Percentiles rank a stretch among this genome's conserved stretches.
phyloP scores from a whole-genome alignment of 2,329 filamentous ascomycete genomes.

The Pseudocercospora crystallina region DNA sequence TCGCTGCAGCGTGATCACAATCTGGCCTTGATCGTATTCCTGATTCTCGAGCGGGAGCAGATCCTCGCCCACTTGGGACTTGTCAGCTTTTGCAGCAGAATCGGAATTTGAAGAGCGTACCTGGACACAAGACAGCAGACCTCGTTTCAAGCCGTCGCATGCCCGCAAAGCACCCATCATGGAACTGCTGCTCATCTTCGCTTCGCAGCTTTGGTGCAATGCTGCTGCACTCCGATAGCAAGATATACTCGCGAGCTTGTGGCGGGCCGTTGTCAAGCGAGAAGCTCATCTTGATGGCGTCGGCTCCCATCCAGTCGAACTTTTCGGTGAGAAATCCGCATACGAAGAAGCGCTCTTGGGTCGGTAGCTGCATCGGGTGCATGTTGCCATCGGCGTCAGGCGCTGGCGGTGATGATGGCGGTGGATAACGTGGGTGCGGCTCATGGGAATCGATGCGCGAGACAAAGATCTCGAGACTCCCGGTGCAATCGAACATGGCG shows the following conservation, averaged over 20 bases:
- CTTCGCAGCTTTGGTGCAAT: not conserved
- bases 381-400: not conserved
- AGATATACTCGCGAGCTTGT: not conserved
- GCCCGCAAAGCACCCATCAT: conserved; percentile 7
- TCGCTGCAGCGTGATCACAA: conserved; percentile 10
- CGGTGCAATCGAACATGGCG: conserved; percentile 15
- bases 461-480: conserved; percentile 11
- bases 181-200: conserved; percentile 1
- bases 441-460: conserved; percentile 8
- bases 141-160: conserved; percentile 4
- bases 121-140: conserved; percentile 5
- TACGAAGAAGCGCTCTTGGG: conserved; percentile 8
- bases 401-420: not conserved
- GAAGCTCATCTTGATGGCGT: conserved; percentile 3
- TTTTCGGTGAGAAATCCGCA: conserved; percentile 11
- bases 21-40: conserved; percentile 5
- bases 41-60: conserved; percentile 5
- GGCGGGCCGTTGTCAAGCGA: conserved; percentile 4
- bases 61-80: conserved; percentile 3
- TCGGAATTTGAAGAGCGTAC: not conserved
- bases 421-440: conserved; percentile 1
- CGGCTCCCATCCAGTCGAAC: conserved; percentile 14
- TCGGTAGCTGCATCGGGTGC: not conserved
- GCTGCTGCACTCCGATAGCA: not conserved
- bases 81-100: not conserved